Base-by-base conservation (phyloP, 257 asterid species). In the Voacanga thouarsii region DNA sequence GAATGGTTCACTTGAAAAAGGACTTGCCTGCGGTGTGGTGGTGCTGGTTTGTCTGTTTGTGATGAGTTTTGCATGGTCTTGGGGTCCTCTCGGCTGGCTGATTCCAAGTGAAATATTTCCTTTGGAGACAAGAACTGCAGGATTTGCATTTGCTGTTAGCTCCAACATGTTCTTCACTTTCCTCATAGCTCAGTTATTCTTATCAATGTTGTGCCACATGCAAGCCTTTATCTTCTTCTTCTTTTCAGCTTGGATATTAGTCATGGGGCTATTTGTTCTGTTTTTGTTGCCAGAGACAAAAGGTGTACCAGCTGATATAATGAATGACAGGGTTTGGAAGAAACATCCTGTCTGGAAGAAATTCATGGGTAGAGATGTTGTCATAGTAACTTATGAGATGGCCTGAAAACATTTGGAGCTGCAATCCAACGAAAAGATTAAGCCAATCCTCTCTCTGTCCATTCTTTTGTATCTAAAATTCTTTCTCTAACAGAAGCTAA, bases 41-140 rank as follows among this genome's bases (percentile, higher is more conserved):
- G 78, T 85, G 14, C 81, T 92, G 1, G 89, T 90, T 51, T 90
- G 97, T 74, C 15, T 83, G 12, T 92, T 78, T 21, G 97, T 92
- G 33, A 89, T 89, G 94, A 73, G 91, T 6, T 92, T 92, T 60
- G 94, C 97, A 0, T 90, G 97, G 97, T 92, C 97, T 2, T 92
- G 95, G 96, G 96, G 97, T 0, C 97, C 96, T 1, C 83, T 92
- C 57, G 94, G 96, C 0, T 90, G 96, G 97, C 72, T 90, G 6
- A 84, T 92, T 7, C 96, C 97, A 0, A 87, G 93, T 33, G 97
- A 92, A 72, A 85, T 89, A 5, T 90, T 87, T 86, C 97, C 97
- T 0, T 6, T 92, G 50, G 97, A 92, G 81, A 89, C 93, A 0
- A 77, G 94, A 57, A 86, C 96, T 0, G 88, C 97, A 0, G 97